A percentile compares a stretch with the other conserved stretches of the same genome.
Conservation (phyloP, 192 early-diverging fungal genomes). For the Mortierella antarctica region DNA sequence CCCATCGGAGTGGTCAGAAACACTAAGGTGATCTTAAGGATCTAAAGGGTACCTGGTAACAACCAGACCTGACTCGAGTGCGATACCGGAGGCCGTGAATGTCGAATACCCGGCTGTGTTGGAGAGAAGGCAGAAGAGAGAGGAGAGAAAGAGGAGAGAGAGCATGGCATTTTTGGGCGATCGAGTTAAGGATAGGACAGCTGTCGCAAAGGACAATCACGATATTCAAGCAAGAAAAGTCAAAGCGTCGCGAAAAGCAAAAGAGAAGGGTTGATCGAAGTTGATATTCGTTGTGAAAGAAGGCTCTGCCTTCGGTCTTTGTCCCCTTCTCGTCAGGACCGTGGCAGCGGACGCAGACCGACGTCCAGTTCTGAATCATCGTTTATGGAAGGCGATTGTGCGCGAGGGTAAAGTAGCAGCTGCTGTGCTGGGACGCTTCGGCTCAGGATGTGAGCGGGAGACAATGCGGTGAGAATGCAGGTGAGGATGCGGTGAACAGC, state of each 20-base stretch:
- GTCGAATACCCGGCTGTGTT: slow-evolving; percentile 52
- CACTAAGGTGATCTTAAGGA: not conserved
- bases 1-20: not conserved
- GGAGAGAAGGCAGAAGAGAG: slow-evolving; percentile 12
- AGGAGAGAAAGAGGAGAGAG: not conserved
- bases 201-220: not conserved
- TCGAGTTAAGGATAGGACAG: slow-evolving; percentile 43
- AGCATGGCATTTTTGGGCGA: not conserved
- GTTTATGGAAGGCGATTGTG: not conserved
- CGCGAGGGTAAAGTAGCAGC: no score
- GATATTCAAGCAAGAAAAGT: not conserved
- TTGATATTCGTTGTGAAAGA: slow-evolving; percentile 57
- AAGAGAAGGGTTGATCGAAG: slow-evolving; percentile 15
- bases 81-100: slow-evolving; percentile 47
- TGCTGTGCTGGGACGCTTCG: no score
- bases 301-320: slow-evolving; percentile 52
- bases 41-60: slow-evolving; percentile 38
- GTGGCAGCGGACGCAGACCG: slow-evolving; percentile 52
- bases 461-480: no score
- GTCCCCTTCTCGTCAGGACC: slow-evolving; percentile 42
- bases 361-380: slow-evolving; percentile 53
- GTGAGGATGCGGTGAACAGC: no score
- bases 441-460: no score
- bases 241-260: not conserved
- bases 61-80: slow-evolving; percentile 41